Percentiles rank a stretch among this genome's conserved stretches.
phyloP scores from a whole-genome alignment of 495 filamentous ascomycete genomes.

The Haplographium delicatum region DNA sequence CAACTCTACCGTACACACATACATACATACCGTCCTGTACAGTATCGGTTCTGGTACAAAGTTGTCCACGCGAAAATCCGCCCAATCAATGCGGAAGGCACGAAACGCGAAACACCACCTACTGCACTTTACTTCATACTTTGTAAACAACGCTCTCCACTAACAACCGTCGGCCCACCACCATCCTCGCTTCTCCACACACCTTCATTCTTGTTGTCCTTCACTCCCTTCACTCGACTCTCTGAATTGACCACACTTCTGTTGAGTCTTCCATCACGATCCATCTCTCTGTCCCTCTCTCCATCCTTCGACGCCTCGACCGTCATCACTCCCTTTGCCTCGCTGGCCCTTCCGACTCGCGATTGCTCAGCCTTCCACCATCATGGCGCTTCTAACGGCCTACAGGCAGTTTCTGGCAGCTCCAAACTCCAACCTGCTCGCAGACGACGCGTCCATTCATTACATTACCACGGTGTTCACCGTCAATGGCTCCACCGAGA shows the following conservation, averaged over 20 bases:
- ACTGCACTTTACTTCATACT: too few species aligned
- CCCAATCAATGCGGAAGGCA: too few species aligned
- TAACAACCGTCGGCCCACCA: too few species aligned
- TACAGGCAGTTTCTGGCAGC: constrained; percentile 77
- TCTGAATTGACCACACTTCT: neutral
- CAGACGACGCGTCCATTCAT: constrained; percentile 68
- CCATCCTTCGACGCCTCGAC: too few species aligned
- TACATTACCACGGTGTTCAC: constrained; percentile 89
- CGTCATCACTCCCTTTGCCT: neutral
- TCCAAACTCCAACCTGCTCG: constrained; percentile 60
- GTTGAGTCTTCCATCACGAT: too few species aligned
- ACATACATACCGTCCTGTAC: too few species aligned
- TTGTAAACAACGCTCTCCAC: too few species aligned
- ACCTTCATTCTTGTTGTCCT: neutral
- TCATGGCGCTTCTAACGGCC: constrained; percentile 59
- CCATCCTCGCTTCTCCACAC: constrained; percentile 6
- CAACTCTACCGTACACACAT: too few species aligned
- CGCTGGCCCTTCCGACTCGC: neutral
- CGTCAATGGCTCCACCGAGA: constrained; percentile 59
- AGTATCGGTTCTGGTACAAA: too few species aligned
- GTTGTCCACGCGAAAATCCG: too few species aligned
- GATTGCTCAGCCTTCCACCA: constrained; percentile 8
- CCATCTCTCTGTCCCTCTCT: too few species aligned
- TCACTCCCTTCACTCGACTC: neutral
- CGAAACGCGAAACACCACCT: too few species aligned